A percentile compares a stretch with the other conserved stretches of the same genome.
phyloP scores from a whole-genome alignment of 2,329 filamentous ascomycete genomes.

The Gnomoniopsis sp. region DNA sequence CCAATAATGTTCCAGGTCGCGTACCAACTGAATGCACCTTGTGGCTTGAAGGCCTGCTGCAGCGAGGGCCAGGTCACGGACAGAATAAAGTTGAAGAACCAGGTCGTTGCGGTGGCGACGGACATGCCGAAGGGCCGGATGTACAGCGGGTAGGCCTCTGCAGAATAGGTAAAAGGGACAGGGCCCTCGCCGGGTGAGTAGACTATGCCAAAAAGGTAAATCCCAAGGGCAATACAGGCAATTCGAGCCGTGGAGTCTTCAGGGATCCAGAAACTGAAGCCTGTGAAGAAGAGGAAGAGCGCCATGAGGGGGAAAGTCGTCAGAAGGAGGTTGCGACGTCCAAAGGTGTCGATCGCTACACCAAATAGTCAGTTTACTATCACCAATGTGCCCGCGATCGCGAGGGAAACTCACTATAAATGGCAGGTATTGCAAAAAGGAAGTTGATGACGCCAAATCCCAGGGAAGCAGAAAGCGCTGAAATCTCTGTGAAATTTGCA shows the following conservation, averaged over 20 bases:
- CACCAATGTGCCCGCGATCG: no score
- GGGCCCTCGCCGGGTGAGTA: conserved; percentile 59
- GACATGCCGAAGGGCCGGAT: conserved; percentile 62
- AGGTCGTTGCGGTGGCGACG: conserved; percentile 50
- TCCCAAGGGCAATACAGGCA: conserved; percentile 44
- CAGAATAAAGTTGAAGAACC: conserved; percentile 42
- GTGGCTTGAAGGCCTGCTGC: conserved; percentile 39
- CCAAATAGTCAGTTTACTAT: background rate
- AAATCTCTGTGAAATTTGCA: conserved; percentile 46
- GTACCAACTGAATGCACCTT: conserved; percentile 49
- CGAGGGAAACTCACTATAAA: conserved; percentile 41
- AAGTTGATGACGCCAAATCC: conserved; percentile 65
- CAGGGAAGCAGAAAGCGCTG: conserved; percentile 57
- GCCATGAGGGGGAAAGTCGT: conserved; percentile 64
- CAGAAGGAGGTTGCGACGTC: conserved; percentile 60
- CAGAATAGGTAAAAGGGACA: conserved; percentile 65
- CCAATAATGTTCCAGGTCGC: conserved; percentile 46
- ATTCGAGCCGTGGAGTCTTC: conserved; percentile 32
- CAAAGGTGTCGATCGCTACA: conserved; percentile 61
- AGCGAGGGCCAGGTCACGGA: conserved; percentile 46
- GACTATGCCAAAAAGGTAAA: conserved; percentile 47
- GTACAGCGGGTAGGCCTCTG: conserved; percentile 64
- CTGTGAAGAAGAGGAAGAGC: conserved; percentile 43
- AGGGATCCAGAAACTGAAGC: conserved; percentile 45
- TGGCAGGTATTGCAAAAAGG: conserved; percentile 56